Conservation (phyloP, 106 monocot genomes). For the Ottelia alismoides region DNA sequence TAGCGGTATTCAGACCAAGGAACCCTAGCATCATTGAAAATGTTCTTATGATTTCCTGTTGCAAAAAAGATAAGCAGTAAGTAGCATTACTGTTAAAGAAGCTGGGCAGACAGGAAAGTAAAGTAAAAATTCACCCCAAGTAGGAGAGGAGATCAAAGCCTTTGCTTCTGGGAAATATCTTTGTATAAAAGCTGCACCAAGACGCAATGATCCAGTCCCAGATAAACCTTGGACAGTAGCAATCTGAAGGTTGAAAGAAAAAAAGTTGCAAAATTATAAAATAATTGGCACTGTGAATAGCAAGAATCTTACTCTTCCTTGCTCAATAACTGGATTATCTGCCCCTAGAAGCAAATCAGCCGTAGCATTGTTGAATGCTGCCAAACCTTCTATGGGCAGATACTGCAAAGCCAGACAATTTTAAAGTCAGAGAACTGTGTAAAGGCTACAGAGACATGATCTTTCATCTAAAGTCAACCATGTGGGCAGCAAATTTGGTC, state of each 20-base stretch:
- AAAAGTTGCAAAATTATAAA: neutral
- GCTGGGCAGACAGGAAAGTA: neutral
- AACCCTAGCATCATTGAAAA: constrained; percentile 97
- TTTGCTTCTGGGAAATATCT: constrained; percentile 96
- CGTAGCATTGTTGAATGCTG: constrained; percentile 91
- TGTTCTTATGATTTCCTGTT: constrained; percentile 99
- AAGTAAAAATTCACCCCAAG: constrained; percentile 48
- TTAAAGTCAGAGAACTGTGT: too few relatives aligned
- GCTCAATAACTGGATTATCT: constrained; percentile 55
- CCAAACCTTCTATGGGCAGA: constrained; percentile 97
- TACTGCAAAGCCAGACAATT: too few relatives aligned
- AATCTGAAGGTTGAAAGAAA: constrained; percentile 30
- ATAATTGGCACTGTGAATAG: neutral
- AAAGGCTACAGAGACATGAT: too few relatives aligned
- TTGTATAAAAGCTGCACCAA: constrained; percentile 97
- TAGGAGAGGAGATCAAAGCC: constrained; percentile 92
- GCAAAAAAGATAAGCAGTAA: too few relatives aligned
- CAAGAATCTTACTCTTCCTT: constrained; percentile 51
- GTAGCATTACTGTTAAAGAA: too few relatives aligned
- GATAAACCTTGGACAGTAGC: constrained; percentile 95
- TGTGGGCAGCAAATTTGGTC: too few relatives aligned
- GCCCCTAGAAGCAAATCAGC: constrained; percentile 84
- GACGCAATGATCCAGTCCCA: constrained; percentile 97
- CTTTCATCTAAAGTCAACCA: too few relatives aligned
- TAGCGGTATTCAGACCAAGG: constrained; percentile 96